Evolutionary conservation across 2,329 filamentous ascomycete species (phyloP).

Genomic region (Fusarium subtropicale): DNA sequence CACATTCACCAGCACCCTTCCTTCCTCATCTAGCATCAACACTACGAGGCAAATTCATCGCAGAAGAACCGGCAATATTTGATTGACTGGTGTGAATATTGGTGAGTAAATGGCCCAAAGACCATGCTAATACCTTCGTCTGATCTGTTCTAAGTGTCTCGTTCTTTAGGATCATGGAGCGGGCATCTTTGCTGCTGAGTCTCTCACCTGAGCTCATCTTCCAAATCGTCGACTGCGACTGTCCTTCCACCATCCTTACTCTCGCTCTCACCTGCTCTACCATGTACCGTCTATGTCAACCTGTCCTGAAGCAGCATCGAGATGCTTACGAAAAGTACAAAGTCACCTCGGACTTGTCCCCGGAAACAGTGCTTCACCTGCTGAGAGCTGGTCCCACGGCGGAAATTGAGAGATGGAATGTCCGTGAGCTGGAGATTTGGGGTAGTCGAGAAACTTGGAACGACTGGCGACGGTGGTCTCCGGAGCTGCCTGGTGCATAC

Average conservation of each 20-base stretch:
- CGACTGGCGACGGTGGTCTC: slow-evolving; percentile 26
- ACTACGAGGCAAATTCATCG: no score
- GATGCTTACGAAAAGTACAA: slow-evolving; percentile 3
- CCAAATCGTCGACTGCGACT: neutral
- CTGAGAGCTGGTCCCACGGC: neutral
- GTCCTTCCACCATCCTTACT: neutral
- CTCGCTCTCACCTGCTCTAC: slow-evolving; percentile 23
- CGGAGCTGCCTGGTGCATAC: neutral
- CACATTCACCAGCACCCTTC: no score
- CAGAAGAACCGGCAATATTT: no score
- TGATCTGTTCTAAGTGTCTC: no score
- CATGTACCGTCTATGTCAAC: slow-evolving; percentile 1
- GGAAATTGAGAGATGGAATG: slow-evolving; percentile 21
- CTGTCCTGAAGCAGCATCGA: slow-evolving; percentile 8
- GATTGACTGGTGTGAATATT: no score
- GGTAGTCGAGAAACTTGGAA: slow-evolving; percentile 21
- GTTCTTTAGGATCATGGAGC: neutral
- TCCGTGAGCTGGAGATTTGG: slow-evolving; percentile 37
- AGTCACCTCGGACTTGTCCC: slow-evolving; percentile 14
- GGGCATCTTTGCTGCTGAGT: neutral
- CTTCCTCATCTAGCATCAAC: no score
- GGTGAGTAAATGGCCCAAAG: no score
- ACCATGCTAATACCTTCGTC: rapidly evolving
- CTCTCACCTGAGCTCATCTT: slow-evolving; percentile 23
- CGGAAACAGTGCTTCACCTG: neutral